Evolutionary conservation across 345 rosid genomes (phyloP).

Genomic region (Ailanthus altissimus): DNA sequence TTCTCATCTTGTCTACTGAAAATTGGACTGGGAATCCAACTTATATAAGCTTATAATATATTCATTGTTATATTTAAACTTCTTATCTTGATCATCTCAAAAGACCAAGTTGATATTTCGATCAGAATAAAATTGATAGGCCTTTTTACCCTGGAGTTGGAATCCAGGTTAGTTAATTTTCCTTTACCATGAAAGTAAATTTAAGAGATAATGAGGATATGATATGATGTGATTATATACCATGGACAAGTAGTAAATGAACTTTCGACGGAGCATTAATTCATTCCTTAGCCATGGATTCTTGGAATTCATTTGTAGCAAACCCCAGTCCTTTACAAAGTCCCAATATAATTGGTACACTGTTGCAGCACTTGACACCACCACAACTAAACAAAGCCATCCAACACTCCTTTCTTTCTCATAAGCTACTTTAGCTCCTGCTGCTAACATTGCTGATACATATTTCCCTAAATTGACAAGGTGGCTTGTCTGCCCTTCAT

Average conservation of each 20-base stretch:
- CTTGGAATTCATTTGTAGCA: conserved; percentile 77
- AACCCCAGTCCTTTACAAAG: conserved; percentile 98
- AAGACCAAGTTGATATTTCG: conserved; percentile 17
- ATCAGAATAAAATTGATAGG: conserved; percentile 15
- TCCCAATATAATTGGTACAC: conserved; percentile 97
- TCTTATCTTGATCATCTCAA: conserved; percentile 20
- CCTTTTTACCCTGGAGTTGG: neutral
- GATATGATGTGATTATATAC: conserved; percentile 37
- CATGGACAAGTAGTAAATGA: conserved; percentile 92
- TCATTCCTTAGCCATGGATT: conserved; percentile 99
- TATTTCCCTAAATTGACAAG: conserved; percentile 89
- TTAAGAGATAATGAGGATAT: neutral
- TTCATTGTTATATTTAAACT: conserved; percentile 27
- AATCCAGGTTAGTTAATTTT: neutral
- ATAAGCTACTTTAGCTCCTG: conserved; percentile 88
- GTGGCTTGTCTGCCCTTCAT: conserved; percentile 75
- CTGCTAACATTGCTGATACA: conserved; percentile 96
- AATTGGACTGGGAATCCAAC: conserved; percentile 23
- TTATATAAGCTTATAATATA: conserved; percentile 32
- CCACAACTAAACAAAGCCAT: conserved; percentile 71
- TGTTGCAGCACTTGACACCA: conserved; percentile 82
- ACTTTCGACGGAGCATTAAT: conserved; percentile 82
- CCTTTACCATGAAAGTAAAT: neutral
- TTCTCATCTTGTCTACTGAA: neutral
- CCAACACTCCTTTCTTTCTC: conserved; percentile 67